A percentile compares a stretch with the other conserved stretches of the same genome.
These are phyloP conservation scores for Rhododendron mucronatum DNA, from an alignment of 148 eudicot genomes.

Conservation along the genomic window DNA sequence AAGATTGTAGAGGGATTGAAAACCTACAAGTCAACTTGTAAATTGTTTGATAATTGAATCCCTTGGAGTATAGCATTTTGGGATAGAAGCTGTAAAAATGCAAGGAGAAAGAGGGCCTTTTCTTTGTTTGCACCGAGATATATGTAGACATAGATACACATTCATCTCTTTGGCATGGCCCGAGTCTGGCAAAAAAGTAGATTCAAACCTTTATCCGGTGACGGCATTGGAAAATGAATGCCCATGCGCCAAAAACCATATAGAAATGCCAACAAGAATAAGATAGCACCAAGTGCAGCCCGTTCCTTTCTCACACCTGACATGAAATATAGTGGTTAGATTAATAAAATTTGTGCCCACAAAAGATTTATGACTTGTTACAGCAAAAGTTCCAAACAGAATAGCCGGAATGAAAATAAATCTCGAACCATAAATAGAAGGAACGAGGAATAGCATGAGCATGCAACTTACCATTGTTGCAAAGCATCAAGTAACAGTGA, in stretches of 20 bases:
- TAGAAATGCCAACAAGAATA: conserved; percentile 77
- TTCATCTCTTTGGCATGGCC: background rate
- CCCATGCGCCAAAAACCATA: conserved; percentile 99
- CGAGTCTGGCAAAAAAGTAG: background rate
- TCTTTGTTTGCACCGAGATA: background rate
- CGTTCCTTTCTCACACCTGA: conserved; percentile 89
- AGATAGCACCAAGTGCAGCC: conserved; percentile 87
- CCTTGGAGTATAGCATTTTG: background rate
- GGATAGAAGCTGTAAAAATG: background rate
- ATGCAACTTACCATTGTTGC: conserved; percentile 60
- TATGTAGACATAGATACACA: background rate
- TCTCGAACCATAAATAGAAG: background rate
- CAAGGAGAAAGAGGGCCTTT: background rate
- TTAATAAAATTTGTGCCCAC: background rate
- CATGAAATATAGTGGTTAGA: background rate
- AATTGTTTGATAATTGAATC: background rate
- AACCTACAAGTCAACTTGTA: background rate
- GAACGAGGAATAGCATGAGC: background rate
- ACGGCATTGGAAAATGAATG: conserved; percentile 99
- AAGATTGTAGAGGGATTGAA: background rate
- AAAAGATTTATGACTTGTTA: background rate
- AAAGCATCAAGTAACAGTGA: conserved; percentile 96
- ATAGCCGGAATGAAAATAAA: background rate
- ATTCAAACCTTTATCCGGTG: conserved; percentile 80
- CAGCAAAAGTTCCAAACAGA: background rate